Evolutionary conservation across 2,329 filamentous ascomycete genomes (phyloP), one percentile per base, ranked within the genome.

Genomic region (Pseudogymnoascus sp.): DNA sequence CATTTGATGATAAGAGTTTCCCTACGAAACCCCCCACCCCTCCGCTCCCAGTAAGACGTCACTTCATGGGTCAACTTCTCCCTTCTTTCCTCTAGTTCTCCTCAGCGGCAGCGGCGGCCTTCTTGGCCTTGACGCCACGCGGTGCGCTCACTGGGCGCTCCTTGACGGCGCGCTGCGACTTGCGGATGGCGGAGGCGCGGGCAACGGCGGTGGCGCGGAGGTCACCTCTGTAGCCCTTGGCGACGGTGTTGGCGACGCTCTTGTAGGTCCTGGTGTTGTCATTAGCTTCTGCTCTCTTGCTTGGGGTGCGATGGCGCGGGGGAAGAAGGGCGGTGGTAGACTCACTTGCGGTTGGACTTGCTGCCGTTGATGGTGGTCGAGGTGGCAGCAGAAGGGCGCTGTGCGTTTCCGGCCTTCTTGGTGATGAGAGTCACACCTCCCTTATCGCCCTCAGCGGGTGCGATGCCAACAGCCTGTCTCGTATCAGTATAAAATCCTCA

Each of bases 151-250:
- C 86, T 72, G 85, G 85, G 68, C 81, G 79, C 66, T 88, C 83
- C 88, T 96, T 96, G 80, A 88, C 86, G 71, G 88, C 80, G 76
- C 83, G 84, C 85, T 96, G 89, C 72, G 89, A 87, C 74, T 83
- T 82, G 78, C 88, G 89, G 82, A 96, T 85, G 74, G 92, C 91
- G 74, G 88, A 92, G 75, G 89, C 91, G 75, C 95, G 91, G 79
- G 91, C 82, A 74, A 97, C 88, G 72, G 93, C 93, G 73, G 83
- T 82, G 74, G 84, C 80, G 72, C 88, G 88, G 78, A 93, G 84
- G 77, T 93, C 90, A 73, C 84, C 74, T 72, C 90, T 90, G 88
- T 97, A 99, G 75, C 88, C 85, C 86, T 91, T 92, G 78, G 91
- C 89, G 72, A 88, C 86, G 77, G 83, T 82, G 82, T 86, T 89